These are phyloP conservation scores for Pseudogymnoascus sp. DNA, from an alignment of 2,329 filamentous ascomycete species.

Conservation along the genomic window DNA sequence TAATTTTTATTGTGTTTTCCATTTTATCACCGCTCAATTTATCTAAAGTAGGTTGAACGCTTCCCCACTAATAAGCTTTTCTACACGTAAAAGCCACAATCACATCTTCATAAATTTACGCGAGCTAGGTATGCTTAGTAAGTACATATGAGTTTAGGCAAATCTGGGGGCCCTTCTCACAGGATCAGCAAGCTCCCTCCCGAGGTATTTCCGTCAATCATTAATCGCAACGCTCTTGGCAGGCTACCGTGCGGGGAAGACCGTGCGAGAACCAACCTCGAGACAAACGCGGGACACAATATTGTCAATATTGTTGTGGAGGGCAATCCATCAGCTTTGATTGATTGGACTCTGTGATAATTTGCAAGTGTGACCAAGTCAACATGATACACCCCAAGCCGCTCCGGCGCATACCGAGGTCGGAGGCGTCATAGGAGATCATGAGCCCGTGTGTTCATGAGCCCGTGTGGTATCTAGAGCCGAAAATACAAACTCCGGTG, in stretches of 20 bases:
- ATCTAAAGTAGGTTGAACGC: neutral
- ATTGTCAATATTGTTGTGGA: neutral
- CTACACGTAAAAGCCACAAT: neutral
- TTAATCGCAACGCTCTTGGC: neutral
- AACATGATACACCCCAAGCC: neutral
- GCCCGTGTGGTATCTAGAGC: neutral
- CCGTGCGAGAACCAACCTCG: neutral
- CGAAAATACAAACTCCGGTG: neutral
- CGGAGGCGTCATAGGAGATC: neutral
- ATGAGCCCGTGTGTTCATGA: neutral
- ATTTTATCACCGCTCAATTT: neutral
- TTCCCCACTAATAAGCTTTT: neutral
- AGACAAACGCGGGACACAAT: neutral
- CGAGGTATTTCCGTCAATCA: slow-evolving; percentile 3
- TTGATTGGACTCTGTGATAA: neutral
- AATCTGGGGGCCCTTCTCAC: neutral
- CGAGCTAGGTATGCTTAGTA: neutral
- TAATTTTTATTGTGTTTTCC: neutral
- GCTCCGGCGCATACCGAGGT: neutral
- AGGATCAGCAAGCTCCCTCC: neutral
- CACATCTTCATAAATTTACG: neutral
- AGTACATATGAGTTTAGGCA: neutral
- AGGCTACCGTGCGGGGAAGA: neutral
- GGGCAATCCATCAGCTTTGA: neutral
- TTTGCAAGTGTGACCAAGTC: neutral